phyloP scores from a whole-genome alignment of 495 filamentous ascomycete species.

The Acidomyces sp. region DNA sequence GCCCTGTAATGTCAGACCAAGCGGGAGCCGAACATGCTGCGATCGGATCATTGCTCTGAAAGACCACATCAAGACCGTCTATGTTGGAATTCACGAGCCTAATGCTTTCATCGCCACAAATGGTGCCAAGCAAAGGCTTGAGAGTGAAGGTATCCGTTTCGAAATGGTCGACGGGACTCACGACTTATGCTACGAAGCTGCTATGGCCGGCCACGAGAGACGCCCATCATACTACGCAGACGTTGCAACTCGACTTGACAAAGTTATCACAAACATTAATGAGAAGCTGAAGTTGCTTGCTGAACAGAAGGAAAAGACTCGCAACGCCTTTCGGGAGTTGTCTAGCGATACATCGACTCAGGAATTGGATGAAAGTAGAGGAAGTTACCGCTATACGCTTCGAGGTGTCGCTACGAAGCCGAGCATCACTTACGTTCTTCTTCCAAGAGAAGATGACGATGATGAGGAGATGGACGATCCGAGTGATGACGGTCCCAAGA shows the following conservation, averaged over 20 bases:
- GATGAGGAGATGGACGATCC: not conserved
- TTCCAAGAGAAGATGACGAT: slow-evolving; percentile 2
- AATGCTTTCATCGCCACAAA: no score
- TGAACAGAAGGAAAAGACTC: slow-evolving; percentile 12
- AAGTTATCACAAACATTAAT: slow-evolving; percentile 13
- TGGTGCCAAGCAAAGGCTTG: no score
- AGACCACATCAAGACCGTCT: no score
- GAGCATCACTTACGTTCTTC: slow-evolving; percentile 20
- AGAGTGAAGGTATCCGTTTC: no score
- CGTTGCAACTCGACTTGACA: slow-evolving; percentile 7
- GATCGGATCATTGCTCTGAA: no score
- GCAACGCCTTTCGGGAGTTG: slow-evolving; percentile 8
- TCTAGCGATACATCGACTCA: slow-evolving; percentile 9
- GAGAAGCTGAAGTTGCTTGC: slow-evolving; percentile 11
- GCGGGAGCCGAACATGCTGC: no score
- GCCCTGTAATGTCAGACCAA: no score
- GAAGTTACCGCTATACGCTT: slow-evolving; percentile 16
- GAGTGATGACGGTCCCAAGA: slow-evolving; percentile 6
- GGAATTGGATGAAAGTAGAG: not conserved
- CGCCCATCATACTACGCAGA: slow-evolving; percentile 7
- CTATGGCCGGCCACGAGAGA: no score
- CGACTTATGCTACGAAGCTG: no score
- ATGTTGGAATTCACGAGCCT: no score
- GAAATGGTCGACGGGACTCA: no score
- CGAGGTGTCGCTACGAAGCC: slow-evolving; percentile 20